Conservation (phyloP, 192 early-diverging fungal genomes). For the Backusella circina region DNA sequence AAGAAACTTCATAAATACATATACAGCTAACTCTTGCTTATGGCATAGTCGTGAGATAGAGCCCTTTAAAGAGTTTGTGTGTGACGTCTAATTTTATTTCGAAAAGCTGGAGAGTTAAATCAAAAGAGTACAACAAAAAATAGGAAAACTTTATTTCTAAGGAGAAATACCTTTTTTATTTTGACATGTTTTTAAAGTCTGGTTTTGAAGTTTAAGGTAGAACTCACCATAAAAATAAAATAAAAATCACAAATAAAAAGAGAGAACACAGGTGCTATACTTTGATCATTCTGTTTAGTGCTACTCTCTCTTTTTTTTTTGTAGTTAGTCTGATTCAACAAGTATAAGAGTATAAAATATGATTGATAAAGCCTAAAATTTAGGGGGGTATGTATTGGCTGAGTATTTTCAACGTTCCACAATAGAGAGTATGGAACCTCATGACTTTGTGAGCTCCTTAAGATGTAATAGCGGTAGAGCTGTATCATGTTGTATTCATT, state of each 20-base stretch:
- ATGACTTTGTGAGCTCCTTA: not conserved
- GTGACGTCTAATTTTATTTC: no score
- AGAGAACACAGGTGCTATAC: not conserved
- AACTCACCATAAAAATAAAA: no score
- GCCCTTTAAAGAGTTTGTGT: no score
- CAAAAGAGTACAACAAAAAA: no score
- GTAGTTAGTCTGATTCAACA: not conserved
- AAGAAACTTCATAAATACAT: no score
- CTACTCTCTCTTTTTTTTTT: not conserved
- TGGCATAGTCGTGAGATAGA: no score
- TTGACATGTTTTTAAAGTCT: no score
- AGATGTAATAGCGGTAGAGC: not conserved
- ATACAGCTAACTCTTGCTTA: no score
- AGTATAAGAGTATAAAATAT: not conserved
- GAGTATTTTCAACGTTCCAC: not conserved
- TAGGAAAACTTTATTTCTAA: no score
- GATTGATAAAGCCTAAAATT: not conserved
- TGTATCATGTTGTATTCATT: not conserved
- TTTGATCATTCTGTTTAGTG: not conserved
- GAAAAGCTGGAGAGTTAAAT: no score
- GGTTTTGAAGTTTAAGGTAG: no score
- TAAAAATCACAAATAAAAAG: not conserved
- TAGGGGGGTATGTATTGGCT: not conserved
- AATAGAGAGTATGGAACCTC: not conserved
- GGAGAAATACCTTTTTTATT: no score